A percentile compares a stretch with the other conserved stretches of the same genome.
phyloP scores from a whole-genome alignment of 768 basidiomycete genomes.

The Pseudohyphozyma bogoriensis region DNA sequence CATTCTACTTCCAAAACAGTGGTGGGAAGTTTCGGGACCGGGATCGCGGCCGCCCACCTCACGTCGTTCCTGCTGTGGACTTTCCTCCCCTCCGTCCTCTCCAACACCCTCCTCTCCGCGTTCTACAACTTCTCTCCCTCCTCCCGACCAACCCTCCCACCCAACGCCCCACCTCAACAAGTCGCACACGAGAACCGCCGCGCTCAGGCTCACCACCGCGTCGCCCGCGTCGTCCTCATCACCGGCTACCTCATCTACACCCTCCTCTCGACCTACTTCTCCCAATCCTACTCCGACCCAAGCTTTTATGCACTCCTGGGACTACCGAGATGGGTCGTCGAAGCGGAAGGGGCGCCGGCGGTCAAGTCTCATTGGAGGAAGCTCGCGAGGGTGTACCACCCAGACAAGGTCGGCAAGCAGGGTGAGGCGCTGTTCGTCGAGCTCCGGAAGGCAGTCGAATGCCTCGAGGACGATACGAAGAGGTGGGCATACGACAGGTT shows the following conservation, averaged over 20 bases:
- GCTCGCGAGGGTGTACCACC: slow-evolving; percentile 65
- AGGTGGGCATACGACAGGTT: slow-evolving; percentile 86
- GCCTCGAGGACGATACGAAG: slow-evolving; percentile 62
- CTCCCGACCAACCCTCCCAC: slow-evolving; percentile 7
- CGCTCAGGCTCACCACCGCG: slow-evolving; percentile 8
- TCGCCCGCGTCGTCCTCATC: slow-evolving; percentile 25
- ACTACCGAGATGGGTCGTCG: slow-evolving; percentile 55
- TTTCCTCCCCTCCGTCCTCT: slow-evolving; percentile 19
- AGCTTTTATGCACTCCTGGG: slow-evolving; percentile 72
- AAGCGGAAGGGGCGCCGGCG: slow-evolving; percentile 36
- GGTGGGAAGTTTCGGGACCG: neutral
- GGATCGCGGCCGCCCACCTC: slow-evolving; percentile 11
- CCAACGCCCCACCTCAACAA: slow-evolving; percentile 3
- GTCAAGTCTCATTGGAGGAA: slow-evolving; percentile 64
- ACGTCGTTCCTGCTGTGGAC: slow-evolving; percentile 21
- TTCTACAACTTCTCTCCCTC: slow-evolving; percentile 18
- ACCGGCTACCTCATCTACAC: slow-evolving; percentile 32
- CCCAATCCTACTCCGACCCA: slow-evolving; percentile 44
- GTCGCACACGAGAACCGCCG: slow-evolving; percentile 1
- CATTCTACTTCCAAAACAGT: neutral
- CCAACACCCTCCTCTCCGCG: slow-evolving; percentile 10
- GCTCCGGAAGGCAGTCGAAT: slow-evolving; percentile 65
- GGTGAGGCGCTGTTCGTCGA: slow-evolving; percentile 55
- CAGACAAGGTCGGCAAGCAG: slow-evolving; percentile 54
- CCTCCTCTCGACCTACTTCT: slow-evolving; percentile 31